These are phyloP conservation scores for Thelonectria discophora DNA, from an alignment of 2,329 filamentous ascomycete genomes.

Conservation along the genomic window DNA sequence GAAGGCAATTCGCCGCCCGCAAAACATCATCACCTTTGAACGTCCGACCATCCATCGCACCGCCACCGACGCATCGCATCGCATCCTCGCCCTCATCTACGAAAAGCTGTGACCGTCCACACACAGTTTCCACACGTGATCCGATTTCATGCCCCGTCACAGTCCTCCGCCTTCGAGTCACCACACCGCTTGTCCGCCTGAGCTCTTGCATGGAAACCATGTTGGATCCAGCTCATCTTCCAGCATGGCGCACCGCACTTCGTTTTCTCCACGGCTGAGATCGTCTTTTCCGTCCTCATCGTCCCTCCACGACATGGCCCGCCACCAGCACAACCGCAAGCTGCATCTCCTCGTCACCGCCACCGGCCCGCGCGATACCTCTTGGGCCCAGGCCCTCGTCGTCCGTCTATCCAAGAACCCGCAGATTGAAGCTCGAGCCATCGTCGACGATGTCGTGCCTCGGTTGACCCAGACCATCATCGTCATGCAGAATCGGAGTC, in stretches of 20 bases:
- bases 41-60: slow-evolving; percentile 21
- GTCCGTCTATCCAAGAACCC: slow-evolving; percentile 72
- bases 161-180: slow-evolving; percentile 36
- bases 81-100: slow-evolving; percentile 4
- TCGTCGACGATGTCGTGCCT: slow-evolving; percentile 72
- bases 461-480: slow-evolving; percentile 70
- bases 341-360: slow-evolving; percentile 71
- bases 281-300: slow-evolving; percentile 46
- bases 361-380: slow-evolving; percentile 71
- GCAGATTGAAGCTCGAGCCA: slow-evolving; percentile 68
- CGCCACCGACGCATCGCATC: slow-evolving; percentile 15
- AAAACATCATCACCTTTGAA: slow-evolving; percentile 34
- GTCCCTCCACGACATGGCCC: slow-evolving; percentile 49
- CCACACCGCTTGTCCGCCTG: slow-evolving; percentile 43
- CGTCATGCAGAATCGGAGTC: slow-evolving; percentile 64
- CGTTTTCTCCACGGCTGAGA: slow-evolving; percentile 44
- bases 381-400: slow-evolving; percentile 72
- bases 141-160: slow-evolving; percentile 46
- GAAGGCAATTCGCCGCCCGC: slow-evolving; percentile 30
- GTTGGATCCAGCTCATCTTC: slow-evolving; percentile 41
- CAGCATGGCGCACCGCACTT: slow-evolving; percentile 47
- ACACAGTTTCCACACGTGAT: slow-evolving; percentile 36
- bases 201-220: slow-evolving; percentile 42
- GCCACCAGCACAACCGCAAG: slow-evolving; percentile 52
- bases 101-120: slow-evolving; percentile 7